These are phyloP conservation scores for Begonia loranthoides DNA, from an alignment of 306 rosid genomes.

Conservation along the genomic window DNA sequence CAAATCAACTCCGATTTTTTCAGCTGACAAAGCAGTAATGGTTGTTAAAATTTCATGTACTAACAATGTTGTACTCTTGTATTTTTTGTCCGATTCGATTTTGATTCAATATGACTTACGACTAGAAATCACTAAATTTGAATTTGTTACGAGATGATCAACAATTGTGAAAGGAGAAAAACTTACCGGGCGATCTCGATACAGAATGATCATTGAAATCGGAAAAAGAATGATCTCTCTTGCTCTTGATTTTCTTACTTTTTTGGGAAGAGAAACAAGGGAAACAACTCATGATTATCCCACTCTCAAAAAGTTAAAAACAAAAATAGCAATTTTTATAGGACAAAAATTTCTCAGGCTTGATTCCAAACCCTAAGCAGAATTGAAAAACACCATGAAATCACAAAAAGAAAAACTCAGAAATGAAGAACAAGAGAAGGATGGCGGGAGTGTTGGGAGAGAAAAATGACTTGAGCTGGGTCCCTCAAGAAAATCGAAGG, in stretches of 20 bases:
- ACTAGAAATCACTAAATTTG: no score
- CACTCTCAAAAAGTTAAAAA: no score
- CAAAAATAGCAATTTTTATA: no score
- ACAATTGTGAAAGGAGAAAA: neutral
- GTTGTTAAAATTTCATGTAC: no score
- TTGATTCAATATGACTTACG: no score
- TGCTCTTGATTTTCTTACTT: conserved; percentile 35
- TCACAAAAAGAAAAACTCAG: neutral
- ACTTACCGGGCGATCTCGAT: conserved; percentile 31
- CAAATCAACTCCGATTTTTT: no score
- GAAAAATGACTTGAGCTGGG: conserved; percentile 23
- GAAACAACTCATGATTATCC: conserved; percentile 54
- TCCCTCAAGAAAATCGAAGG: conserved; percentile 64
- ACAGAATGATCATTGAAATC: conserved; percentile 6
- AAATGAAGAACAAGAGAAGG: neutral
- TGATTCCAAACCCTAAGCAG: neutral
- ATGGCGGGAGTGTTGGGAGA: neutral
- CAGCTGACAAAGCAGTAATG: no score
- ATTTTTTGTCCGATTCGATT: no score
- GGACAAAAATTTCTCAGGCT: neutral
- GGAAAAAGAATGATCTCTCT: conserved; percentile 19
- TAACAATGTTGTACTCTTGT: no score
- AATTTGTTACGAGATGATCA: neutral
- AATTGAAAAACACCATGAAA: neutral
- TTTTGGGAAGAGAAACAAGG: conserved; percentile 54